Conservation (phyloP, 2,329 filamentous ascomycete species). For the Exserohilum rostratum region DNA sequence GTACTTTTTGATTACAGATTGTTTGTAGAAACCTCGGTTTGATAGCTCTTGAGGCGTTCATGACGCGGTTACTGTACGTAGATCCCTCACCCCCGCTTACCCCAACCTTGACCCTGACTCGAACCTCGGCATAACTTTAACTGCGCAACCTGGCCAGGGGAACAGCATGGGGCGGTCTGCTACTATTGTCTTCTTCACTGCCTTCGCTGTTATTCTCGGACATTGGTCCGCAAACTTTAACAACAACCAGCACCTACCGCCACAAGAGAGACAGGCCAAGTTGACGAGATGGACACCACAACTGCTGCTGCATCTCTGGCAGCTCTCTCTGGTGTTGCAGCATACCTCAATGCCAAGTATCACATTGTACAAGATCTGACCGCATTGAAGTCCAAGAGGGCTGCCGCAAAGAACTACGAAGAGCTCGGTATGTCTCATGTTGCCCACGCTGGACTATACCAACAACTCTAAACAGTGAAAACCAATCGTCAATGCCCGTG, state of each 20-base stretch:
- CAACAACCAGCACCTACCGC: not conserved
- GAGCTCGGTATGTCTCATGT: conserved; percentile 31
- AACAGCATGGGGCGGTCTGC: not conserved
- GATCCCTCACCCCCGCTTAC: conserved; percentile 20
- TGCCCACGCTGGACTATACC: not conserved
- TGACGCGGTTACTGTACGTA: not conserved
- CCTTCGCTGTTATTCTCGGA: not conserved
- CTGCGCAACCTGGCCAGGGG: not conserved
- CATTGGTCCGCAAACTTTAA: not conserved
- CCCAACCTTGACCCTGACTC: conserved; percentile 10
- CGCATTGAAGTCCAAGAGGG: conserved; percentile 52
- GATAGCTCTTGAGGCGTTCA: not conserved
- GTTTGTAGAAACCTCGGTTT: not conserved
- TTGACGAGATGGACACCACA: conserved; percentile 26
- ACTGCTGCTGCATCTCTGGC: conserved; percentile 36
- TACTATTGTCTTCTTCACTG: not conserved
- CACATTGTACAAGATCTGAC: conserved; percentile 67
- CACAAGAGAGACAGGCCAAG: not conserved
- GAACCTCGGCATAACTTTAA: conserved; percentile 30
- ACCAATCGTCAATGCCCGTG: conserved; percentile 44
- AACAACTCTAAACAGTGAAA: conserved; percentile 41
- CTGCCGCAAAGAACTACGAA: conserved; percentile 33
- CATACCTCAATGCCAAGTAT: conserved; percentile 72
- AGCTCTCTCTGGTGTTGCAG: conserved; percentile 51
- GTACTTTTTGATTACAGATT: not conserved